Base-by-base conservation (phyloP, 208 protist species). In the Crithidia acanthocephali region DNA sequence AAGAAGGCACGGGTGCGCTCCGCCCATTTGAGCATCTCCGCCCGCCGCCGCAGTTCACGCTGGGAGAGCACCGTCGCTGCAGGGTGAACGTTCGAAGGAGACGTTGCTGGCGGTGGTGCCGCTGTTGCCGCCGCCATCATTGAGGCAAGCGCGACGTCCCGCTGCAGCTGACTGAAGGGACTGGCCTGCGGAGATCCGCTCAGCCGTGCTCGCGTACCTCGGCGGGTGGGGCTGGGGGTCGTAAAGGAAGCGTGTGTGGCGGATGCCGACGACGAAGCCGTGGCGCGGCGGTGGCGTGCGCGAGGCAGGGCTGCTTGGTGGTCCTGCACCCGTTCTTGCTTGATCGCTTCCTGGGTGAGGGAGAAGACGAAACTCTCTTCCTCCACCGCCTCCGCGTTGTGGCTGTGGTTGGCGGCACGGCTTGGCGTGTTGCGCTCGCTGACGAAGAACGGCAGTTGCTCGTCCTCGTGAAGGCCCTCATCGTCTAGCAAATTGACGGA, bases 1-100 rank as follows among this genome's bases (percentile, higher is more conserved):
- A 94, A 94, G 55, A 94, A 94, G 15, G 63, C 42, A 35, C 76
- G 69, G 32, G 76, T 86, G 62, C 76, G 70, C 40, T 76, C 74
- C 7, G 69, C 79, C 88, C 88, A 93, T 35, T 62, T 66, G 52
- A 69, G 73, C 80, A 79, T 78, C n/a, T 76, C 62, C 9, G 62
- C 55, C 30, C 63, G 69, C 42, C 72, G 58, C 15, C 65, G 64
- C 59, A 72, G 66, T 51, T 78, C 72, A 20, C 62, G 68, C 44
- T 72, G 72, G 15, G 65, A 78, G 48, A 68, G 66, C 50, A 61
- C 20, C 35, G 22, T 22, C 0, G 8, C 35, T 40, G 45, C 44
- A 0, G 61, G 37, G 18, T n/a, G n/a, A n/a, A n/a, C n/a, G n/a
- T 42, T 55, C 0, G 56, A 48, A n/a, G 44, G 5, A n/a, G 44